These are phyloP conservation scores for Magnusiomyces fungicola DNA, from an alignment of 1,139 yeast genomes.

Conservation along the genomic window DNA sequence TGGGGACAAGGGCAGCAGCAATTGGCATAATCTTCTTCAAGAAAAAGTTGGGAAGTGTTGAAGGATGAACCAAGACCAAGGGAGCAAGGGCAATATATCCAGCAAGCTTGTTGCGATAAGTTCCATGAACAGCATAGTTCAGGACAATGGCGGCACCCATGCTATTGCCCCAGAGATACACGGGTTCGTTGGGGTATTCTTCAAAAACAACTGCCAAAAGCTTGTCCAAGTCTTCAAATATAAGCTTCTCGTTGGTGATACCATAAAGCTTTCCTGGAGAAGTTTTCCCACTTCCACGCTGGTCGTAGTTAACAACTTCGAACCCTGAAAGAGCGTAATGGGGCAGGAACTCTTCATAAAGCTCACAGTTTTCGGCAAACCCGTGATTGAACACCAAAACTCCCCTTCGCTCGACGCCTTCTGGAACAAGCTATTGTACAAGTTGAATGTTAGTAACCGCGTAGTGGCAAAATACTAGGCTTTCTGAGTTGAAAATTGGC, in stretches of 20 bases:
- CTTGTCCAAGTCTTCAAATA: constrained; percentile 62
- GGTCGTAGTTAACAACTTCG: constrained; percentile 73
- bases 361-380: constrained; percentile 53
- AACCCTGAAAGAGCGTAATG: constrained; percentile 53
- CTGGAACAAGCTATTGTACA: constrained; percentile 19
- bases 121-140: constrained; percentile 68
- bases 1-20: constrained; percentile 47
- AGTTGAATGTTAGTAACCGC: constrained; percentile 17
- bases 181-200: constrained; percentile 32
- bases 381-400: constrained; percentile 54
- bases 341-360: constrained; percentile 54
- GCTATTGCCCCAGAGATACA: constrained; percentile 75
- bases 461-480: background rate
- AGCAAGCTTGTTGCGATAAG: constrained; percentile 43
- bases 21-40: constrained; percentile 43
- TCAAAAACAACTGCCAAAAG: constrained; percentile 39
- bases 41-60: constrained; percentile 49
- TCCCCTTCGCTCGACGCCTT: constrained; percentile 43
- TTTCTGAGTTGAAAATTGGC: background rate
- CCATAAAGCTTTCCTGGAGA: constrained; percentile 48
- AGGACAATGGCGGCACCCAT: constrained; percentile 90
- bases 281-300: constrained; percentile 83
- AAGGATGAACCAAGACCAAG: constrained; percentile 47
- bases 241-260: constrained; percentile 53
- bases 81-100: constrained; percentile 66